These are phyloP conservation scores for Cylindrotheca fusiformis DNA, from an alignment of 108 stramenopile species.

Conservation along the genomic window DNA sequence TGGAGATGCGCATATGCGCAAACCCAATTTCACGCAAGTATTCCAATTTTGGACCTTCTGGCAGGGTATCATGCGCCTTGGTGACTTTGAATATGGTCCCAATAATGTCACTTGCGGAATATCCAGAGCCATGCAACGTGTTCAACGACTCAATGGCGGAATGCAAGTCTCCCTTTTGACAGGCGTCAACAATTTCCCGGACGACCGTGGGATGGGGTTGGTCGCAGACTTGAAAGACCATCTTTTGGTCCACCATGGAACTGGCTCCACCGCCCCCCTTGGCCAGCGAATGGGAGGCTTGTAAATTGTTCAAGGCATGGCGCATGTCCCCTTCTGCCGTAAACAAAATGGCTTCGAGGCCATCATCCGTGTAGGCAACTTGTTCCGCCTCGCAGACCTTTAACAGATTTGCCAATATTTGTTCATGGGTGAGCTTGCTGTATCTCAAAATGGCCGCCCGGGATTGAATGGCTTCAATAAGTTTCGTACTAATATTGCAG, in stretches of 20 bases:
- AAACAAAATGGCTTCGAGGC: conserved; percentile 97
- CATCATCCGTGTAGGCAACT: conserved; percentile 73
- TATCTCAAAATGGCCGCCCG: conserved; percentile 98
- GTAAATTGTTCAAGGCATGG: conserved; percentile 97
- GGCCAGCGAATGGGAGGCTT: conserved; percentile 74
- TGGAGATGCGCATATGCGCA: conserved; percentile 90
- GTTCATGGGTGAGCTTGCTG: conserved; percentile 85
- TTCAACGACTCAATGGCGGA: conserved; percentile 53
- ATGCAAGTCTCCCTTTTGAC: conserved; percentile 58
- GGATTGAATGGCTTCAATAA: conserved; percentile 98
- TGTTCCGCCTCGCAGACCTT: conserved; percentile 88
- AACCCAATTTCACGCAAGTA: conserved; percentile 93
- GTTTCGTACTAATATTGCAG: conserved; percentile 97
- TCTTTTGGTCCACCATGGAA: conserved; percentile 80
- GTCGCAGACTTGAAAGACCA: conserved; percentile 98
- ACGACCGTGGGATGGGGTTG: conserved; percentile 98
- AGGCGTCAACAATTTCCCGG: conserved; percentile 66
- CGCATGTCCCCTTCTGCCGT: conserved; percentile 99
- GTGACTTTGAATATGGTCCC: conserved; percentile 94
- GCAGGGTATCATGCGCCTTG: conserved; percentile 64
- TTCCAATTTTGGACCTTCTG: conserved; percentile 84
- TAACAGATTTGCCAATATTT: conserved; percentile 84
- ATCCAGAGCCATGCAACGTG: conserved; percentile 60
- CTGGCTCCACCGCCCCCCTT: conserved; percentile 1
- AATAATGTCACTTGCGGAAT: conserved; percentile 88